phyloP scores from a whole-genome alignment of 768 basidiomycete genomes.

The Amanita thiersii region DNA sequence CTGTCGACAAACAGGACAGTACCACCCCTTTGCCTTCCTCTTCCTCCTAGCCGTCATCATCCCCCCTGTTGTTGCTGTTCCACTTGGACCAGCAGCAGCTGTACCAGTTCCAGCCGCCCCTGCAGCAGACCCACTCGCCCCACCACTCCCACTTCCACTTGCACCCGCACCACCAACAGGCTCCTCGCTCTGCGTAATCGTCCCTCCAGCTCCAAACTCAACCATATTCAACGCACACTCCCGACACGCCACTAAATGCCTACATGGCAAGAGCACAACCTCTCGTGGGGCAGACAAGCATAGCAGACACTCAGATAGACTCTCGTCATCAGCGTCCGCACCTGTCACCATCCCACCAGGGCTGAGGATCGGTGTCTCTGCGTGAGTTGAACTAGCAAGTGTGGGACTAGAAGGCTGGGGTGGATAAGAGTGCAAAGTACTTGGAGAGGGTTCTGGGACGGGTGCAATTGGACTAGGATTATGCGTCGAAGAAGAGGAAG shows the following conservation, averaged over 20 bases:
- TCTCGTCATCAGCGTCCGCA: constrained; percentile 47
- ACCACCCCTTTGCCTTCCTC: constrained; percentile 95
- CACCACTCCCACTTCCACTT: constrained; percentile 16
- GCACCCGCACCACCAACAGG: constrained; percentile 21
- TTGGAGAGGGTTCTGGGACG: constrained; percentile 16
- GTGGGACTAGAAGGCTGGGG: constrained; percentile 5
- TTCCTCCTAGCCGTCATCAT: constrained; percentile 49
- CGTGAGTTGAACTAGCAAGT: constrained; percentile 3
- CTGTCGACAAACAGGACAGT: constrained; percentile 93
- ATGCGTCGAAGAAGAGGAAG: constrained; percentile 43
- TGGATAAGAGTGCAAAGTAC: constrained; percentile 6
- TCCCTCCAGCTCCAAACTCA: constrained; percentile 92
- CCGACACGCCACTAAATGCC: constrained; percentile 91
- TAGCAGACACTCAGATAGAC: constrained; percentile 84
- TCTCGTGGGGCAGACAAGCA: constrained; percentile 85
- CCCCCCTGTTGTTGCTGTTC: constrained; percentile 19
- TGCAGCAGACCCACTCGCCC: constrained; percentile 11
- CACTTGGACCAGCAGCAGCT: constrained; percentile 11
- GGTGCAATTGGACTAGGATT: constrained; percentile 38
- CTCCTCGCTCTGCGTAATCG: constrained; percentile 53
- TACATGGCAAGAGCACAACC: constrained; percentile 87
- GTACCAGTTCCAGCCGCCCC: constrained; percentile 16
- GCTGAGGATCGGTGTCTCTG: not conserved
- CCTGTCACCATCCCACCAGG: not conserved
- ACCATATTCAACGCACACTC: constrained; percentile 97